Percentiles rank a stretch among this genome's conserved stretches.
phyloP scores from a whole-genome alignment of 257 asterid species.

The Prunella vulgaris region DNA sequence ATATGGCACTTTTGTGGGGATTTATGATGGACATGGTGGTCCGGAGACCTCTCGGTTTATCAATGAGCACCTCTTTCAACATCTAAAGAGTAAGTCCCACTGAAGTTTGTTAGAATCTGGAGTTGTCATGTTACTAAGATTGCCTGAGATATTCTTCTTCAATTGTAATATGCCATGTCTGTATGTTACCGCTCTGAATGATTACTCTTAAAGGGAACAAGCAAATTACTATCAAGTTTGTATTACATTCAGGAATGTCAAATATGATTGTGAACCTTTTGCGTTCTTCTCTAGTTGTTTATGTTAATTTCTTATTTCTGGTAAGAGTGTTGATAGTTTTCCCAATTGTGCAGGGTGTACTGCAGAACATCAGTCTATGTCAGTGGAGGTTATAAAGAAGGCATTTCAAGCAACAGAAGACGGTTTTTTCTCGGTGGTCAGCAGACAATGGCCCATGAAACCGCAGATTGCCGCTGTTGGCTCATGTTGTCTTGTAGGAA shows the following conservation, averaged over 20 bases:
- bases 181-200: neutral
- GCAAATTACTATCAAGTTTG: neutral
- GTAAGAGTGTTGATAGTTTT: neutral
- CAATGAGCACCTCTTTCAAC: constrained; percentile 68
- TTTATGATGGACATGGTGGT: constrained; percentile 92
- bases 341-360: constrained; percentile 42
- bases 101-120: constrained; percentile 12
- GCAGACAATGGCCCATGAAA: constrained; percentile 50
- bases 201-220: neutral
- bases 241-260: neutral
- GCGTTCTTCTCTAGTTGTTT: neutral
- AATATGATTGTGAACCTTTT: neutral
- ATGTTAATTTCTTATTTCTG: neutral
- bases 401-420: constrained; percentile 72
- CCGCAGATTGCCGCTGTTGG: constrained; percentile 87
- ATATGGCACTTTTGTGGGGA: constrained; percentile 80
- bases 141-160: neutral
- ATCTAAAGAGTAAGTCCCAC: constrained; percentile 58
- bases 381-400: constrained; percentile 55
- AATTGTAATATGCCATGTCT: neutral
- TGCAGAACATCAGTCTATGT: constrained; percentile 58
- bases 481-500: constrained; percentile 85
- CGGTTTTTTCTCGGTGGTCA: constrained; percentile 56
- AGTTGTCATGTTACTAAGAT: neutral
- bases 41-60: constrained; percentile 76